Base-by-base conservation (phyloP, 1,284 basidiomycete genomes). In the Cryptococcus amylolentus region DNA sequence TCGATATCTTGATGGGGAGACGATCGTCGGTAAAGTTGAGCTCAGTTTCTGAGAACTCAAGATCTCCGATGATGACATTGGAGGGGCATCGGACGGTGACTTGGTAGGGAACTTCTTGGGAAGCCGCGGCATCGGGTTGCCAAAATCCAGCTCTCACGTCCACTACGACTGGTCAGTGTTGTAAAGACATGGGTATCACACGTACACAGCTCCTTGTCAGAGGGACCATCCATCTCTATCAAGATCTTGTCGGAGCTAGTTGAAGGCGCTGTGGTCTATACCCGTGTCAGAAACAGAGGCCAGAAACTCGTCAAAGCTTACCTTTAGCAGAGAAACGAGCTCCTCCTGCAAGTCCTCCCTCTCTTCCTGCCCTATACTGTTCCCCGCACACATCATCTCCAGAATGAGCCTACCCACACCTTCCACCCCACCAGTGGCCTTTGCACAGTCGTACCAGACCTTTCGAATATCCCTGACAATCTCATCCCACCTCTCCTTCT, bases 401-500 rank as follows among this genome's bases (percentile, higher is more conserved):
- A 92, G 69, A 55, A 91, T 72, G 18, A 92, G 72, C 57, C 81
- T 82, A 27, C 90, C 83, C 43, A 87, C 86, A 27, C 86, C 79
- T 58, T 89, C 88, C 27, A 88, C 83, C 64, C 89, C 85, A 1
- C 85, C 87, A 0, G 89, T 80, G 62, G 82, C 82, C 70, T 86
- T 85, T 1, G 88, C 88, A 70, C 88, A 91, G 1, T 84, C 80
- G 76, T 89, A 88, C 87, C 88, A 91, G 23, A 86, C 83, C 39
- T 80, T 78, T 38, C 92, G 79, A 13, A 93, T 82, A 4, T 88
- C 84, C 45, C 81, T 80, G 16, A 93, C 80, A 73, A 95, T 81
- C 0, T 81, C 73, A 9, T 80, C 78, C 90, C 90, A 95, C 51
- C 83, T 81, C 70, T 94, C 91, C 53, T 83, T 79, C n/a, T 86